Evolutionary conservation across 768 basidiomycete genomes (phyloP), one percentile per base, ranked within the genome.

Genomic region (Naganishia antarctica): DNA sequence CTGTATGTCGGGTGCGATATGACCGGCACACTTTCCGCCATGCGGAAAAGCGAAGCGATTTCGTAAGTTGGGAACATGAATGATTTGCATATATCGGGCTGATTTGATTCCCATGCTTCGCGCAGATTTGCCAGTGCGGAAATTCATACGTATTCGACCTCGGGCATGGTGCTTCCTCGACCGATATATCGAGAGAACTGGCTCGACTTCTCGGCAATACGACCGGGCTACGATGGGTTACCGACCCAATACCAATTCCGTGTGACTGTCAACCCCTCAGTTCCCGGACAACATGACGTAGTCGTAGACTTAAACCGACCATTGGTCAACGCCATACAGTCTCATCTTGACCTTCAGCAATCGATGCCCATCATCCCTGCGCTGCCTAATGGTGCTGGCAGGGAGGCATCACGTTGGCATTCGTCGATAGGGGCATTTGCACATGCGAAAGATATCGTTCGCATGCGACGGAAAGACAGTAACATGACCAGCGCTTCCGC

Each of bases 131-230:
- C 31, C 13, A 28, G 32, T 15, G 50, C 50, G 12, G 50, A 51
- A n/a, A 51, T 51, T 0, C n/a, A 51, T n/a, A 51, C 50, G 8
- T 32, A 51, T 51, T 51, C 50, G 26, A 32, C 50, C 21, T 34
- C 50, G 31, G 18, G n/a, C 11, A 28, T 31, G 32, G 31, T 51
- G 15, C 1, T 51, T 7, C 50, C 50, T 4, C 18, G 50, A 32
- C 31, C 50, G 50, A 51, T 51, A 12, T 51, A 51, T 34, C 50
- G 50, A 34, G 50, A 51, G 31, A 51, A 29, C 21, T 51, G 50
- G 50, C 50, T 51, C 21, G 21, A 5, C 16, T 51, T 51, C 21
- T 28, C 29, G 50, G 29, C 50, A 13, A 51, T 51, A 13, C 11
- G 32, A 11, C 29, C n/a, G 6, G 9, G n/a, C 15, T 2, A 12